Evolutionary conservation across 805 yeast genomes (phyloP).

Genomic region (Candida xiaguanensis): DNA sequence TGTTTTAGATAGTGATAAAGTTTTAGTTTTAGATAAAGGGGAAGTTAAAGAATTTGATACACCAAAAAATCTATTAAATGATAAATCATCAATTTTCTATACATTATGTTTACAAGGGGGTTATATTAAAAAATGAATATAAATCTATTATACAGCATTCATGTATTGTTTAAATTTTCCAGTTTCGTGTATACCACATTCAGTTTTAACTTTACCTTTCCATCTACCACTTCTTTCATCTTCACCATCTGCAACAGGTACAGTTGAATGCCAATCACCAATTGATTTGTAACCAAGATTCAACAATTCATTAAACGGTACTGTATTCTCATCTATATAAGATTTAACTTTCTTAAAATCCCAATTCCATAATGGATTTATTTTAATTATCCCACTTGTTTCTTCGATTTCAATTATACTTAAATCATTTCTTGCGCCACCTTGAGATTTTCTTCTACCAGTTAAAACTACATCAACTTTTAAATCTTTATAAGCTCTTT

Average conservation of each 20-base stretch:
- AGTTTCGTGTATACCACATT: constrained; percentile 91
- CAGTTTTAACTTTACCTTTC: constrained; percentile 90
- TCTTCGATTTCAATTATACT: constrained; percentile 76
- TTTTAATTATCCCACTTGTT: constrained; percentile 68
- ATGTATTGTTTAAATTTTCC: constrained; percentile 66
- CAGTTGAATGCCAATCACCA: constrained; percentile 95
- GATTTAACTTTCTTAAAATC: constrained; percentile 63
- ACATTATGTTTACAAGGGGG: constrained; percentile 39
- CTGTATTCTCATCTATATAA: constrained; percentile 66
- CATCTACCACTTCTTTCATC: constrained; percentile 97
- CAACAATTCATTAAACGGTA: constrained; percentile 81
- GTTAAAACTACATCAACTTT: constrained; percentile 83
- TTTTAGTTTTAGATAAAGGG: constrained; percentile 36
- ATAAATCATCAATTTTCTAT: constrained; percentile 26
- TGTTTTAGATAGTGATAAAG: constrained; percentile 37
- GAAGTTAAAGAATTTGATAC: constrained; percentile 33
- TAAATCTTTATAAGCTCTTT: constrained; percentile 73
- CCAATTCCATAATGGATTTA: constrained; percentile 88
- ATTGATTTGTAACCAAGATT: constrained; percentile 87
- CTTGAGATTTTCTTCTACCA: constrained; percentile 88
- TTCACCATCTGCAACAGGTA: constrained; percentile 84
- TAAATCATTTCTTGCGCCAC: constrained; percentile 71
- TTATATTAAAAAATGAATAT: constrained; percentile 11
- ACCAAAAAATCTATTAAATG: constrained; percentile 26
- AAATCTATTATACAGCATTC: constrained; percentile 6